phyloP scores from a whole-genome alignment of 2,329 filamentous ascomycete species.

The Didymella arachidicola region DNA sequence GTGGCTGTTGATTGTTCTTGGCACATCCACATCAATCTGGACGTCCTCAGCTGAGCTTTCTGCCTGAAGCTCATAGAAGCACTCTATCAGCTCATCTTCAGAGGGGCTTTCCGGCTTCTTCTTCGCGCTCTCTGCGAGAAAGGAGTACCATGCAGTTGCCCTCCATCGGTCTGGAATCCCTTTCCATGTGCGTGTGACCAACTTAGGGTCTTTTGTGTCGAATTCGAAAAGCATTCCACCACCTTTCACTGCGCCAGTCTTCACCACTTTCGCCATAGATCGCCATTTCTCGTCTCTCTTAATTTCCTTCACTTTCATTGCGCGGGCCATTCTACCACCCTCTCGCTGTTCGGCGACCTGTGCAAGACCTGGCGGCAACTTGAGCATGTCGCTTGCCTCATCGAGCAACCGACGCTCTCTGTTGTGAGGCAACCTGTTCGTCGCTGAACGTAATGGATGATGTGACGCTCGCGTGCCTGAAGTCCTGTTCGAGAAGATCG shows the following conservation, averaged over 20 bases:
- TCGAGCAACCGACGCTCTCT: conserved; percentile 63
- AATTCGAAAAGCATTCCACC: conserved; percentile 78
- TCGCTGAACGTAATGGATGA: conserved; percentile 59
- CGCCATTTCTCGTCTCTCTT: conserved; percentile 71
- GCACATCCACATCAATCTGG: conserved; percentile 97
- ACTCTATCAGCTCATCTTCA: conserved; percentile 74
- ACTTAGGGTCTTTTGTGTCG: conserved; percentile 76
- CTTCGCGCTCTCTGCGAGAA: conserved; percentile 79
- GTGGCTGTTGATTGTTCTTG: conserved; percentile 90
- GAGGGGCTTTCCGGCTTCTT: conserved; percentile 67
- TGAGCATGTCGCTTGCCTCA: conserved; percentile 71
- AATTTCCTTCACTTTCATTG: conserved; percentile 66
- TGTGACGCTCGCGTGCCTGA: conserved; percentile 53
- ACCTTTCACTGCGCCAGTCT: conserved; percentile 60
- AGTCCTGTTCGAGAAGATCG: conserved; percentile 47
- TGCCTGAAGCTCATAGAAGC: conserved; percentile 76
- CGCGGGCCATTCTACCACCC: conserved; percentile 57
- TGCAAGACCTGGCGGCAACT: conserved; percentile 61
- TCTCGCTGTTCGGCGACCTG: conserved; percentile 56
- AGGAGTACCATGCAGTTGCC: conserved; percentile 91
- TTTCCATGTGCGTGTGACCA: conserved; percentile 95
- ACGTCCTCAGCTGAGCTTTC: conserved; percentile 86
- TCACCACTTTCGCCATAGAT: conserved; percentile 65
- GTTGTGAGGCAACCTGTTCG: conserved; percentile 63
- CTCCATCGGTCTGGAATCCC: conserved; percentile 97